phyloP scores from a whole-genome alignment of 352 stramenopile genomes.

The Blastocystis sp. region DNA sequence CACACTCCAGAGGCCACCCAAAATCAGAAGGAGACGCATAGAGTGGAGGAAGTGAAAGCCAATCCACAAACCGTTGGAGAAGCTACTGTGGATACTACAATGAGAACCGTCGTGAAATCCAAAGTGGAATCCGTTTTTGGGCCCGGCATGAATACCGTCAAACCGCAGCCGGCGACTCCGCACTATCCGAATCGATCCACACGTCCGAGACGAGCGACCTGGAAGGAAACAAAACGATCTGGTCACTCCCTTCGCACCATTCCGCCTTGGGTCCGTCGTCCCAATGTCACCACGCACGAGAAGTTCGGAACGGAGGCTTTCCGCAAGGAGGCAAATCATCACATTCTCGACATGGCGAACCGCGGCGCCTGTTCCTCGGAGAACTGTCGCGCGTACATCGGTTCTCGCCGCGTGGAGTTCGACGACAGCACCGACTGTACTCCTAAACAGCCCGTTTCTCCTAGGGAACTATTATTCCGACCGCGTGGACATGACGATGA shows the following conservation, averaged over 20 bases:
- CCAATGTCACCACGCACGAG: not conserved
- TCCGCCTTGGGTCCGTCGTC: not conserved
- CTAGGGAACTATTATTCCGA: constrained; percentile 27
- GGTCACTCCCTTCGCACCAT: not conserved
- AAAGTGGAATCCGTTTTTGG: not conserved
- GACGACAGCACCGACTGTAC: constrained; percentile 1
- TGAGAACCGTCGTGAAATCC: no score
- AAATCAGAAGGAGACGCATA: no score
- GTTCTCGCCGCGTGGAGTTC: not conserved
- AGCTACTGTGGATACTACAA: no score
- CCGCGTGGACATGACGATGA: constrained; percentile 14
- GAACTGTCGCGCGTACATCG: not conserved
- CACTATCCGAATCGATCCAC: not conserved
- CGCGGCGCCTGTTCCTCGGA: not conserved
- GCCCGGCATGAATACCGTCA: no score
- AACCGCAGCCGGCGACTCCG: not conserved
- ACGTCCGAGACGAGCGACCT: not conserved
- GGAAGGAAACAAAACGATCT: not conserved
- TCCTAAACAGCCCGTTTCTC: not conserved
- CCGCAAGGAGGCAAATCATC: not conserved
- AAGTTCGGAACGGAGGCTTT: not conserved
- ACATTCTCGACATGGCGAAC: constrained; percentile 1
- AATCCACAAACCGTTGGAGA: no score
- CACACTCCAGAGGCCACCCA: no score
- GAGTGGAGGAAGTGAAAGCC: no score